Evolutionary conservation across 2,329 filamentous ascomycete species (phyloP).

Genomic region (Aspergillus udagawae): DNA sequence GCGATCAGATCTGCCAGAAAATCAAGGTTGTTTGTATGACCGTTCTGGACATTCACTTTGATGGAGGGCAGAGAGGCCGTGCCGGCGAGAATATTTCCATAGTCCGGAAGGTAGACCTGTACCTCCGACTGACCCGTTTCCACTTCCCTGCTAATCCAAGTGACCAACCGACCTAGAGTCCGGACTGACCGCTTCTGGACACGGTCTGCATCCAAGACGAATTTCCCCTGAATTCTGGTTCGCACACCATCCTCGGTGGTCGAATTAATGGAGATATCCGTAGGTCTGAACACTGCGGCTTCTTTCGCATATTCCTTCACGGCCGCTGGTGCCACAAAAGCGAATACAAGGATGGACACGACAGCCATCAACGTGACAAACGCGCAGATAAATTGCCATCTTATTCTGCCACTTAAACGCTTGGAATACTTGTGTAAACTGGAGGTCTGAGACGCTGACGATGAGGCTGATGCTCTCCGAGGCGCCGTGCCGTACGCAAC

Average conservation of each 20-base stretch:
- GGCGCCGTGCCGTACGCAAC: conserved; percentile 28
- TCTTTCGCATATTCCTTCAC: conserved; percentile 83
- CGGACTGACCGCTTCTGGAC: conserved; percentile 69
- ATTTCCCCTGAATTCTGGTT: conserved; percentile 75
- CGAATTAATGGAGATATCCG: conserved; percentile 77
- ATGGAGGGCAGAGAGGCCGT: conserved; percentile 72
- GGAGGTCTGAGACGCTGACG: conserved; percentile 17
- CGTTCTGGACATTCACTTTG: conserved; percentile 71
- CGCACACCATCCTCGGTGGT: conserved; percentile 75
- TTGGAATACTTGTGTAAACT: conserved; percentile 12
- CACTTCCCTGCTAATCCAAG: conserved; percentile 73
- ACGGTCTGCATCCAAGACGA: conserved; percentile 72
- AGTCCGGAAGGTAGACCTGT: conserved; percentile 76
- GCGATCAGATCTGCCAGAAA: conserved; percentile 72
- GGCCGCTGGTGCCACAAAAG: conserved; percentile 74
- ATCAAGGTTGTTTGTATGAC: conserved; percentile 71
- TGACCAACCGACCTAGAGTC: conserved; percentile 71
- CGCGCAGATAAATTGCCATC: conserved; percentile 74
- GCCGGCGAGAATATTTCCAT: conserved; percentile 71
- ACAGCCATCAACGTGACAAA: conserved; percentile 58
- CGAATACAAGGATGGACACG: conserved; percentile 68
- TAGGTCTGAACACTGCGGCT: conserved; percentile 76
- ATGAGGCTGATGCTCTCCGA: conserved; percentile 14
- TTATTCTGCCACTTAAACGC: conserved; percentile 32
- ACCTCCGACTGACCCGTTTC: conserved; percentile 70